Percentiles rank a stretch among this genome's conserved stretches.
phyloP scores from a whole-genome alignment of 2,329 filamentous ascomycete species.

The Alternaria hordeiaustralica region DNA sequence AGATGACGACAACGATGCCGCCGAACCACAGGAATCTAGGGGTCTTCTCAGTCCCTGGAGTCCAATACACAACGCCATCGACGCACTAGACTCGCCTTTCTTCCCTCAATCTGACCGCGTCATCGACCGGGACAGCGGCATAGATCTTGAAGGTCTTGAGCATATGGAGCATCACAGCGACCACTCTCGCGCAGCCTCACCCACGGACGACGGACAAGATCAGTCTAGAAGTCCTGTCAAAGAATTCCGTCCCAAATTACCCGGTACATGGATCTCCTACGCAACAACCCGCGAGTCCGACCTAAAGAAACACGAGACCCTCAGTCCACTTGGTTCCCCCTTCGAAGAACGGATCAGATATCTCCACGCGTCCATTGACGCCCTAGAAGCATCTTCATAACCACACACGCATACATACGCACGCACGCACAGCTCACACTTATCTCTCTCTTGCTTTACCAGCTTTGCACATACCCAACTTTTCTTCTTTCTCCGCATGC shows the following conservation, averaged over 20 bases:
- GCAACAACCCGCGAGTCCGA: background rate
- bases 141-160: conserved; percentile 44
- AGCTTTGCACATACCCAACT: conserved; percentile 18
- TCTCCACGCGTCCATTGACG: conserved; percentile 31
- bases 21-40: conserved; percentile 26
- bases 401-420: background rate
- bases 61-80: conserved; percentile 32
- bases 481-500: too few relatives aligned
- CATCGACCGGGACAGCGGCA: conserved; percentile 48
- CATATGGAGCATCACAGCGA: conserved; percentile 17
- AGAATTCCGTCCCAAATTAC: conserved; percentile 15
- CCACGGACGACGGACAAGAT: background rate
- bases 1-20: conserved; percentile 63
- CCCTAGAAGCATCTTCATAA: conserved; percentile 21
- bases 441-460: conserved; percentile 7
- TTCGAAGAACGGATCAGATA: conserved; percentile 34
- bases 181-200: conserved; percentile 1
- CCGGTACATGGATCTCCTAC: conserved; percentile 17
- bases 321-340: conserved; percentile 36
- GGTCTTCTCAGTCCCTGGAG: conserved; percentile 49
- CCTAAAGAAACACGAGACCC: conserved; percentile 11
- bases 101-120: conserved; percentile 26
- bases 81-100: conserved; percentile 27
- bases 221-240: conserved; percentile 8
- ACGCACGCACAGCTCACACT: background rate